Evolutionary conservation across 352 stramenopile species (phyloP), one percentile per base, ranked within the genome.

Genomic region (Phytophthora nicotianae): DNA sequence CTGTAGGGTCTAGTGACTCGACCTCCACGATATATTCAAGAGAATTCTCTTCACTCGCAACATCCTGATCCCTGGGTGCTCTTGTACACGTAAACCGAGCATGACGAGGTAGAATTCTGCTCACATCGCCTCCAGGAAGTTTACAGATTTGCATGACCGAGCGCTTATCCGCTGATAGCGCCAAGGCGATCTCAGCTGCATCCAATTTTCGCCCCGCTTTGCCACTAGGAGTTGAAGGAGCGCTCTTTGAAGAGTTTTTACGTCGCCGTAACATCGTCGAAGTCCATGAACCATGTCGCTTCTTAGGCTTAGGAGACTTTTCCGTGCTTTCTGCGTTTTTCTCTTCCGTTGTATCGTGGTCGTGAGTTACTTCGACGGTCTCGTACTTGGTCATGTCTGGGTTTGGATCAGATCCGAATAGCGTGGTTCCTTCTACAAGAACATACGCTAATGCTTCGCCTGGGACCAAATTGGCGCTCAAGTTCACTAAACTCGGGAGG

Each of bases 401-500:
- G 16, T 55, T 13, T 11, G 61, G 58, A 8, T 81, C 62, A n/a
- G 64, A 74, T 9, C 76, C 78, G 42, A 89, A 81, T 7, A 88
- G 46, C 0, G 74, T 88, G 6, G 58, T 53, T 0, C 80, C 78
- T 26, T 85, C 72, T 0, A 63, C 57, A 4, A 89, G 61, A n/a
- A 69, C 58, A 43, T 82, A 83, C 9, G 74, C 77, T 3, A 89
- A 40, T 1, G 65, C 72, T 38, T 83, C 58, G 5, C 65, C 59
- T 10, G 64, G 41, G 0, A 50, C 45, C 11, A 84, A 42, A 10
- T 72, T 71, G 42, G 58, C 61, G 17, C 69, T 72, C 10, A 81
- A 45, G 40, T 84, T 83, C 5, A 86, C 73, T 5, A 89, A 54
- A 50, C 77, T 87, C 2, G 80, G 77, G 9, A 81, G 58, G 2